phyloP scores from a whole-genome alignment of 148 eudicot species.

The Cornus suecica region DNA sequence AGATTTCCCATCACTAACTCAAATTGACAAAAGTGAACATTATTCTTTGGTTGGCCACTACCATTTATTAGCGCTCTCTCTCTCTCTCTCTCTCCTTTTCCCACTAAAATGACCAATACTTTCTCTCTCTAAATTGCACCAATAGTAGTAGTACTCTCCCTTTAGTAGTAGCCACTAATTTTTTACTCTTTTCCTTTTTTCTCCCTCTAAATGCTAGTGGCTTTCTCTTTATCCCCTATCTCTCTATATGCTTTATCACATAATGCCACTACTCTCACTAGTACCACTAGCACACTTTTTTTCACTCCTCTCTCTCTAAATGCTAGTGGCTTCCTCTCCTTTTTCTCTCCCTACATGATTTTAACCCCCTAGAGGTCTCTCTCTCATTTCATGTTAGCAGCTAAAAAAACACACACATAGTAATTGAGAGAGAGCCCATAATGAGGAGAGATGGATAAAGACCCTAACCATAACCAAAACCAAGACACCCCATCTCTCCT shows the following conservation, averaged over 20 bases:
- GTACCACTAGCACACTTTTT: conserved; percentile 10
- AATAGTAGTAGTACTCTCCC: conserved; percentile 40
- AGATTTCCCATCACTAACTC: conserved; percentile 37
- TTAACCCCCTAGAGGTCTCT: conserved; percentile 16
- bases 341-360: conserved; percentile 2
- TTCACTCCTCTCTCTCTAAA: conserved; percentile 21
- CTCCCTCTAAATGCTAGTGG: not conserved
- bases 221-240: not conserved
- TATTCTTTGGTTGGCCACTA: conserved; percentile 47
- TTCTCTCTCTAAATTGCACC: not conserved
- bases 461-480: conserved; percentile 13
- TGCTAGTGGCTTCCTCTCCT: conserved; percentile 43
- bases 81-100: conserved; percentile 9
- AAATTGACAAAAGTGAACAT: conserved; percentile 37
- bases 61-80: conserved; percentile 9
- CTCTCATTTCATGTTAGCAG: conserved; percentile 26
- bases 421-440: not conserved
- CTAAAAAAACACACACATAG: too few species aligned
- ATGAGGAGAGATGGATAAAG: conserved; percentile 36
- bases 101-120: conserved; percentile 18
- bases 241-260: too few species aligned
- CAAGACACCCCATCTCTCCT: conserved; percentile 24
- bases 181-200: not conserved
- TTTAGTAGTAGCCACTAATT: not conserved
- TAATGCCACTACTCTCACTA: not conserved